These are phyloP conservation scores for Dillenia suffruticosa DNA, from an alignment of 164 flowering plant genomes.

Conservation along the genomic window DNA sequence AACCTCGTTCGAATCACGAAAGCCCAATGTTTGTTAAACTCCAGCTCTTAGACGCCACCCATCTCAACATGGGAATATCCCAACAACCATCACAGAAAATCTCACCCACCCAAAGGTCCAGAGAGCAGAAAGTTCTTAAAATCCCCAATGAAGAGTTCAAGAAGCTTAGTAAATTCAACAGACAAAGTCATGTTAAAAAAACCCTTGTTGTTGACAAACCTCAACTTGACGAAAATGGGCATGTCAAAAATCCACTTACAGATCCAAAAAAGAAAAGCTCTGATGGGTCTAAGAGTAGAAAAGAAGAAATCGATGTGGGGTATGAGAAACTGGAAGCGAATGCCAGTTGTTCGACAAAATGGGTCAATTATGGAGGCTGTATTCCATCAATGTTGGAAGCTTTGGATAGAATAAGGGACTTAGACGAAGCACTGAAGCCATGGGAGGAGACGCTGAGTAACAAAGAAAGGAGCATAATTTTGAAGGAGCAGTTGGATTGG, in stretches of 20 bases:
- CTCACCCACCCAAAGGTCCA: not conserved
- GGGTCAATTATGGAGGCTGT: slow-evolving; percentile 65
- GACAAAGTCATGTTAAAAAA: not conserved
- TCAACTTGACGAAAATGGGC: slow-evolving; percentile 18
- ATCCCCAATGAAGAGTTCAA: not conserved
- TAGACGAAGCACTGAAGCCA: slow-evolving; percentile 77
- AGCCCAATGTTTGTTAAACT: slow-evolving; percentile 26
- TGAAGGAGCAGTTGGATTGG: slow-evolving; percentile 87
- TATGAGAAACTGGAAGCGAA: slow-evolving; percentile 18
- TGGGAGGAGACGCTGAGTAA: slow-evolving; percentile 64
- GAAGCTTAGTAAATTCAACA: not conserved
- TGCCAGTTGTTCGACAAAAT: slow-evolving; percentile 57
- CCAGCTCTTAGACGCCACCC: slow-evolving; percentile 22
- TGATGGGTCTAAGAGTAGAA: slow-evolving; percentile 5
- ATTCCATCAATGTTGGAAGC: slow-evolving; percentile 76
- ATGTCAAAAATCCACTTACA: slow-evolving; percentile 10
- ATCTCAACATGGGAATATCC: slow-evolving; percentile 11
- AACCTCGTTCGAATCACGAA: no score
- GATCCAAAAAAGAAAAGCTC: slow-evolving; percentile 15
- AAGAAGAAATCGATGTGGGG: not conserved
- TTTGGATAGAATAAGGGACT: slow-evolving; percentile 41
- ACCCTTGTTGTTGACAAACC: slow-evolving; percentile 5
- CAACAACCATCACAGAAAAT: not conserved
- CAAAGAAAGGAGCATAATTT: slow-evolving; percentile 82
- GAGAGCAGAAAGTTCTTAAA: not conserved